These are phyloP conservation scores for Xylariaceae sp. DNA, from an alignment of 2,329 filamentous ascomycete species.

Conservation along the genomic window DNA sequence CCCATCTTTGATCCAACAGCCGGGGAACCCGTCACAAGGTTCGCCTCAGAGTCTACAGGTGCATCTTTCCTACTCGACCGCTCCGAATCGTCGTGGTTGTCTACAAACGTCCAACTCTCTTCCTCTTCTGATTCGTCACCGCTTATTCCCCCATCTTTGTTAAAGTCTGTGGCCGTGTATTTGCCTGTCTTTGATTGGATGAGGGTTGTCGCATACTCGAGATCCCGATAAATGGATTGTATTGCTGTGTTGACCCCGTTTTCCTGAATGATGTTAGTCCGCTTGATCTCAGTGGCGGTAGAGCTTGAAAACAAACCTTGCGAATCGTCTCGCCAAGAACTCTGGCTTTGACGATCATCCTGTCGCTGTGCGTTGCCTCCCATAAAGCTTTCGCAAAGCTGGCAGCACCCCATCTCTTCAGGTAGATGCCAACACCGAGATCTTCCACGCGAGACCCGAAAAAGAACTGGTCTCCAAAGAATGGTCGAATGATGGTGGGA, in stretches of 20 bases:
- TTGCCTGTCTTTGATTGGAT: conserved; percentile 65
- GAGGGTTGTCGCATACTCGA: conserved; percentile 86
- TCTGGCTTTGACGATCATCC: conserved; percentile 86
- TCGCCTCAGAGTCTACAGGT: conserved; percentile 26
- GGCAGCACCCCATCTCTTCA: conserved; percentile 86
- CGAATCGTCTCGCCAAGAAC: conserved; percentile 84
- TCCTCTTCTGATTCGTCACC: conserved; percentile 61
- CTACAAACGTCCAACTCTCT: conserved; percentile 90
- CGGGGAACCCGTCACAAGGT: conserved; percentile 3
- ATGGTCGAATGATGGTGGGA: conserved; percentile 91
- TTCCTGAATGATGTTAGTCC: conserved; percentile 58
- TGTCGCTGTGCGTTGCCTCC: conserved; percentile 85
- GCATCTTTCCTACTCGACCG: conserved; percentile 29
- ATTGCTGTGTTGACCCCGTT: conserved; percentile 88
- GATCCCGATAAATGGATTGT: conserved; percentile 87
- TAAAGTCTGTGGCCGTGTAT: conserved; percentile 40
- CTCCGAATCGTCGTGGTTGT: conserved; percentile 42
- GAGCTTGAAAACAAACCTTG: conserved; percentile 55
- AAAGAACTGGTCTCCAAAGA: conserved; percentile 98
- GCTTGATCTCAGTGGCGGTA: conserved; percentile 11
- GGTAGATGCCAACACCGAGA: conserved; percentile 83
- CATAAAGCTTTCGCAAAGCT: conserved; percentile 83
- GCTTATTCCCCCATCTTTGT: conserved; percentile 31
- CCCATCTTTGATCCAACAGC: conserved; percentile 17
- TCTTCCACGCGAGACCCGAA: conserved; percentile 89